A percentile compares a stretch with the other conserved stretches of the same genome.
These are phyloP conservation scores for Quaeritorhiza haematococci DNA, from an alignment of 371 early-diverging fungal species.

Conservation along the genomic window DNA sequence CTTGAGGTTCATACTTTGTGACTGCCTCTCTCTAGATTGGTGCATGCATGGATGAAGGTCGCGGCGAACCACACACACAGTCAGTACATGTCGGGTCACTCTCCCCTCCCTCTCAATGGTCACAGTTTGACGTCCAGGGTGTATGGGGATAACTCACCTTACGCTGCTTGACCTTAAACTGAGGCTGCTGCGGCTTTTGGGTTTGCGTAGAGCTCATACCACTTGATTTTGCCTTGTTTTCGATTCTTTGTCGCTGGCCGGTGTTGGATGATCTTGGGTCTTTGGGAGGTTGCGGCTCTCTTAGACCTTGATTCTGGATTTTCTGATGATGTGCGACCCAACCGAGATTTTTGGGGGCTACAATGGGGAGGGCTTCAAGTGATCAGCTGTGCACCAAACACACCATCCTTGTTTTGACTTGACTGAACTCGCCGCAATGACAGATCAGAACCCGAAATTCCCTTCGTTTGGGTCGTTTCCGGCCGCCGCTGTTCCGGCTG, in stretches of 20 bases:
- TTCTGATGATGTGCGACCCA: not conserved
- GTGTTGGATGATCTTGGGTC: too few relatives aligned
- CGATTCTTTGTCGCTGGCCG: conserved; percentile 5
- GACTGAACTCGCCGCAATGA: too few relatives aligned
- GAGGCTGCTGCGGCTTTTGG: conserved; percentile 6
- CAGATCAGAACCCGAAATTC: too few relatives aligned
- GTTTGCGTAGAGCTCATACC: conserved; percentile 1
- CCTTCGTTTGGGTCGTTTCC: conserved; percentile 1
- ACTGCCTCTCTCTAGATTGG: conserved; percentile 33
- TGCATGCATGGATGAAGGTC: not conserved
- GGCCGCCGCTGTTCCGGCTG: not conserved
- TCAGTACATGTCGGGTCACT: not conserved
- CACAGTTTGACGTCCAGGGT: too few relatives aligned
- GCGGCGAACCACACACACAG: not conserved
- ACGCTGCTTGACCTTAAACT: conserved; percentile 33
- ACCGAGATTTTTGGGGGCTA: not conserved
- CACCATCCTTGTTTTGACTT: too few relatives aligned
- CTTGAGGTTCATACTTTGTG: conserved; percentile 41
- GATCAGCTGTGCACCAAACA: too few relatives aligned
- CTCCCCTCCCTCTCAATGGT: not conserved
- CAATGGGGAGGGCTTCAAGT: not conserved
- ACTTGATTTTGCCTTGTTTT: not conserved
- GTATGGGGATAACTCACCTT: conserved; percentile 16
- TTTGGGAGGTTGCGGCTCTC: too few relatives aligned
- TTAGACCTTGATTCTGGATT: too few relatives aligned